phyloP scores from a whole-genome alignment of 2,329 filamentous ascomycete species.

The Colletotrichum eremochloae region DNA sequence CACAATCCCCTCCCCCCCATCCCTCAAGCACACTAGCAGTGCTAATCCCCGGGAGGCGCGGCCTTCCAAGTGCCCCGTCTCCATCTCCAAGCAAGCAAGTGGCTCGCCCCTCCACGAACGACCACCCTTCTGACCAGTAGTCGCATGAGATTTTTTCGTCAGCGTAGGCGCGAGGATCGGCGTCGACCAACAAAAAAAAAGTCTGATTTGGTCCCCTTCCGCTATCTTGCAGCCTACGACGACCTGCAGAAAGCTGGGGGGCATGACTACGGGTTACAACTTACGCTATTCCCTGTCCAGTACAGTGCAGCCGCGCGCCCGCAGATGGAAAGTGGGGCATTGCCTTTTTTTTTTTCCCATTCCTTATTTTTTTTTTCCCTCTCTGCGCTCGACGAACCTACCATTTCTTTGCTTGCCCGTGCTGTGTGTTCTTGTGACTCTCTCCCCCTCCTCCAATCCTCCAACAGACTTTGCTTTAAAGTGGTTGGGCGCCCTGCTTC shows the following conservation, averaged over 20 bases:
- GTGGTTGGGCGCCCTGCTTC: conserved; percentile 4
- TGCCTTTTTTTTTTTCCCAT: neutral
- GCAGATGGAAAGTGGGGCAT: conserved; percentile 38
- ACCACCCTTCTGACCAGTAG: conserved; percentile 27
- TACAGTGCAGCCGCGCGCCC: conserved; percentile 38
- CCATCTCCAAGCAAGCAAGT: conserved; percentile 9
- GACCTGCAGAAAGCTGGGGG: conserved; percentile 32
- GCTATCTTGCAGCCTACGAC: conserved; percentile 4
- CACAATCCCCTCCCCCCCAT: neutral
- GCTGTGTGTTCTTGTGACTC: conserved; percentile 36
- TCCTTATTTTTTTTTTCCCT: neutral
- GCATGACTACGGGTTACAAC: conserved; percentile 32
- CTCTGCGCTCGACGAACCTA: conserved; percentile 36
- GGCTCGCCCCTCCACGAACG: conserved; percentile 3
- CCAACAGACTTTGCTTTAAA: conserved; percentile 32
- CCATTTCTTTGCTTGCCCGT: conserved; percentile 12
- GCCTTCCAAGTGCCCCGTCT: conserved; percentile 20
- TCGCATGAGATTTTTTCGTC: conserved; percentile 12
- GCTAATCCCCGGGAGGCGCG: conserved; percentile 29
- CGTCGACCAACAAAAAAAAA: neutral
- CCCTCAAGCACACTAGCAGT: neutral
- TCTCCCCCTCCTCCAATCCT: conserved; percentile 11
- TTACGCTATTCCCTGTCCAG: conserved; percentile 40
- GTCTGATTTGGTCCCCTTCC: conserved; percentile 6
- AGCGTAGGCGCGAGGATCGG: conserved; percentile 34